Evolutionary conservation across 148 eudicot genomes (phyloP), one percentile per base, ranked within the genome.

Genomic region (Camellia japonica): DNA sequence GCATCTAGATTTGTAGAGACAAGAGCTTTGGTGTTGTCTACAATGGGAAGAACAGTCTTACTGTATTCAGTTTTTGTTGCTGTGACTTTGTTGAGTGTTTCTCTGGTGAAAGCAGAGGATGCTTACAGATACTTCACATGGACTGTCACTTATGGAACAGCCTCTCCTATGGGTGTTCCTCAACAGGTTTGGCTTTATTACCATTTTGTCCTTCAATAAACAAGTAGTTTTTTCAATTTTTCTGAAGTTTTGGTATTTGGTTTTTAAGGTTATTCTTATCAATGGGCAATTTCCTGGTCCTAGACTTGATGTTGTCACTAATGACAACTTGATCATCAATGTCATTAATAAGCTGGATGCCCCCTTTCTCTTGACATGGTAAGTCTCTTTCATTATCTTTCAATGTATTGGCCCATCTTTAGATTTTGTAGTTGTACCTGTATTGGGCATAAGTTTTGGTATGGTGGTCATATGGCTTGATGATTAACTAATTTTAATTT

Each of bases 201-300:
- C 14, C 6, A 12, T 67, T 41, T 69, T 76, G 47, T 43, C 15
- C 51, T 43, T 68, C 69, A 10, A 38, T 58, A 14, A 14, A 11
- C 12, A 14, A 58, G 8, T 3, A 58, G 3, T 58, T 58, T 11
- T 58, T 3, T 58, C 2, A 43, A 41, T 66, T 30, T 64, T 15
- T 74, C 14, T 18, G 9, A 73, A 2, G 20, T 58, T 54, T 46
- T 67, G 5, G 61, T 80, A 64, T 60, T 68, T 56, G 19, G 51
- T 76, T 65, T 82, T 84, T 77, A 71, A 96, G 99, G 97, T 91
- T 15, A 94, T 96, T 51, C 87, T 96, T 15, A 96, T 96, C 78
- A 96, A 96, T 84, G 98, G 97, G 15, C 95, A 96, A 71, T 94
- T 96, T 80, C 98, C 99, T 75, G 99, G 99, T 49, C 98, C 99